Conservation (phyloP, 2,329 filamentous ascomycete genomes). For the Pseudocercospora musae region DNA sequence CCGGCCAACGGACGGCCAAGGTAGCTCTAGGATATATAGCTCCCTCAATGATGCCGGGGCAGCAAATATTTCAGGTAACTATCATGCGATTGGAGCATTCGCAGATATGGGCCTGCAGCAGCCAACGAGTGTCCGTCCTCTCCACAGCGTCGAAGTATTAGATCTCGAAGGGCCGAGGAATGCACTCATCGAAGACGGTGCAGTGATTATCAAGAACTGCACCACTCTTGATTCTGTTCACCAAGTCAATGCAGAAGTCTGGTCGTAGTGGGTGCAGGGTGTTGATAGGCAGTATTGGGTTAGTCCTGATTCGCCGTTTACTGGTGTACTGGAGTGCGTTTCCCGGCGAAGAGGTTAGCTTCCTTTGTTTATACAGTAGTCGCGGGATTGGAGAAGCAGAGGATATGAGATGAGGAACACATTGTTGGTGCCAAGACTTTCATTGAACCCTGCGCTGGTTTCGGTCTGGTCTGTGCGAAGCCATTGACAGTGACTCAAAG, state of each 20-base stretch:
- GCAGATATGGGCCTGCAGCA: not conserved
- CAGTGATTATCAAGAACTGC: conserved; percentile 1
- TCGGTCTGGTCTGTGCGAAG: not conserved
- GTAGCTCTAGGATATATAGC: not conserved
- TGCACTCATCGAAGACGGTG: not conserved
- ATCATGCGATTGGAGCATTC: no score
- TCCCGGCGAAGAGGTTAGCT: no score
- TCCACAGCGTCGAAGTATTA: not conserved
- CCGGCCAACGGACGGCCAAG: not conserved
- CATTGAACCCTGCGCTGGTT: not conserved
- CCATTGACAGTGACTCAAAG: not conserved
- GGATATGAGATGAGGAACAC: no score
- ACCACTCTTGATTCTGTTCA: not conserved
- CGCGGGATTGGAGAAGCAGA: not conserved
- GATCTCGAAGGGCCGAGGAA: not conserved
- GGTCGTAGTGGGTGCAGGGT: not conserved
- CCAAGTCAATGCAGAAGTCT: not conserved
- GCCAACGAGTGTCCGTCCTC: not conserved
- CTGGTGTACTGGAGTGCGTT: no score
- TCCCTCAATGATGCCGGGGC: not conserved
- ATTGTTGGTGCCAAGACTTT: not conserved
- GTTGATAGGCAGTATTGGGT: conserved; percentile 5
- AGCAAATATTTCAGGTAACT: not conserved
- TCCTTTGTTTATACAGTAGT: no score
- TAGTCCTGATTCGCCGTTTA: conserved; percentile 1